phyloP scores from a whole-genome alignment of 306 rosid genomes.

The Vicia villosa region DNA sequence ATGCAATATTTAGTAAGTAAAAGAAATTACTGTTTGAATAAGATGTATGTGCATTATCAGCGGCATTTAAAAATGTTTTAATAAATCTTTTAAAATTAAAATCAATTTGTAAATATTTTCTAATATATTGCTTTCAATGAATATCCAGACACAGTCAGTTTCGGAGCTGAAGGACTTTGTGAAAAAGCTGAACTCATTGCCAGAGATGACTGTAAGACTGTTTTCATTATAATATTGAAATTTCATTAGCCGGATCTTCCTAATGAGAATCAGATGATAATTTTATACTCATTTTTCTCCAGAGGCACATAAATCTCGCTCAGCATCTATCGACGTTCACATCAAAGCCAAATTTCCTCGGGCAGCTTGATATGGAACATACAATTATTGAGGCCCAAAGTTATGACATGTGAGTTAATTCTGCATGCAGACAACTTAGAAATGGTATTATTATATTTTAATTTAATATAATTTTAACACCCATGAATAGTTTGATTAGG shows the following conservation, averaged over 20 bases:
- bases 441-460: slow-evolving; percentile 13
- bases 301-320: slow-evolving; percentile 99
- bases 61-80: background rate
- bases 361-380: slow-evolving; percentile 97
- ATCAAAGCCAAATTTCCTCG: slow-evolving; percentile 91
- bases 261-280: slow-evolving; percentile 27
- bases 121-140: slow-evolving; percentile 40
- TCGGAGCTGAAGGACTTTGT: slow-evolving; percentile 99
- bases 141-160: slow-evolving; percentile 79
- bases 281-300: slow-evolving; percentile 43
- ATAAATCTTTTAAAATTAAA: slow-evolving; percentile 8
- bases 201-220: slow-evolving; percentile 85
- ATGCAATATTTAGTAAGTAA: slow-evolving; percentile 12
- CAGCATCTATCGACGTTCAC: slow-evolving; percentile 84
- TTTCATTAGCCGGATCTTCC: slow-evolving; percentile 28
- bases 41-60: slow-evolving; percentile 16
- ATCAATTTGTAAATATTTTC: slow-evolving; percentile 25
- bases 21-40: slow-evolving; percentile 14
- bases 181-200: slow-evolving; percentile 91
- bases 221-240: slow-evolving; percentile 30
- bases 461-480: slow-evolving; percentile 10
- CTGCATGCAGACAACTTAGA: background rate
- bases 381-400: slow-evolving; percentile 89
- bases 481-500: background rate
- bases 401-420: slow-evolving; percentile 81